phyloP scores from a whole-genome alignment of 306 rosid genomes.

The Luffa aegyptiaca region DNA sequence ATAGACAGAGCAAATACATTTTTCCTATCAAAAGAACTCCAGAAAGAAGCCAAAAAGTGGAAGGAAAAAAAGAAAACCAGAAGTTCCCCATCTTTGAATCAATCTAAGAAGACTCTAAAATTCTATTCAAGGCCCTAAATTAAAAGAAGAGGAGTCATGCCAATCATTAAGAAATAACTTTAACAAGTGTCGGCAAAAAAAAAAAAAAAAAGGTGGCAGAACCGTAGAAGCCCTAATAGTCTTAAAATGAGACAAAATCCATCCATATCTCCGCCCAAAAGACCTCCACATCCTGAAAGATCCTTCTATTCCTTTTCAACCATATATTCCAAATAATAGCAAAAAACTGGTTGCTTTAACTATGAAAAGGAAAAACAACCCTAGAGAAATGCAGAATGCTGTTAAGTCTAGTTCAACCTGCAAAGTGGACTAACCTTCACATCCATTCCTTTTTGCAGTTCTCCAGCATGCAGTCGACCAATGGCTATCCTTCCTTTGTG shows the following conservation, averaged over 20 bases:
- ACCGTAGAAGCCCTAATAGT: not conserved
- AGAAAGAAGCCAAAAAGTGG: not conserved
- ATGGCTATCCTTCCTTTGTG: constrained; percentile 98
- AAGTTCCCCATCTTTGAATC: not conserved
- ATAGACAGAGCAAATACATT: not conserved
- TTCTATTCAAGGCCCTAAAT: not conserved
- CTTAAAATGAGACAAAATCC: not conserved
- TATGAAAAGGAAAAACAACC: not conserved
- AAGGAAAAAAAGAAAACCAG: not conserved
- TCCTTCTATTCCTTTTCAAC: not conserved
- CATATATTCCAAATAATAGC: not conserved
- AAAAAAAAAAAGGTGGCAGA: not conserved
- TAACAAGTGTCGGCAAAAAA: not conserved
- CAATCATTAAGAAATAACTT: not conserved
- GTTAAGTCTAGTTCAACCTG: constrained; percentile 2
- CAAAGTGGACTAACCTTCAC: constrained; percentile 53
- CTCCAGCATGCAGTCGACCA: constrained; percentile 95
- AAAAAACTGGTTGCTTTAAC: not conserved
- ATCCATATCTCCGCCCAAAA: not conserved
- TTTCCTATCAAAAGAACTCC: not conserved
- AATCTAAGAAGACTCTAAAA: not conserved
- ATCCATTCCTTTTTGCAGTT: constrained; percentile 65
- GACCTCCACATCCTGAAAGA: not conserved
- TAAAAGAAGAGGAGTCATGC: not conserved
- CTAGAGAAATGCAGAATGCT: constrained; percentile 12